Evolutionary conservation across 371 early-diverging fungal species (phyloP).

Genomic region (Dichotomocladium elegans): DNA sequence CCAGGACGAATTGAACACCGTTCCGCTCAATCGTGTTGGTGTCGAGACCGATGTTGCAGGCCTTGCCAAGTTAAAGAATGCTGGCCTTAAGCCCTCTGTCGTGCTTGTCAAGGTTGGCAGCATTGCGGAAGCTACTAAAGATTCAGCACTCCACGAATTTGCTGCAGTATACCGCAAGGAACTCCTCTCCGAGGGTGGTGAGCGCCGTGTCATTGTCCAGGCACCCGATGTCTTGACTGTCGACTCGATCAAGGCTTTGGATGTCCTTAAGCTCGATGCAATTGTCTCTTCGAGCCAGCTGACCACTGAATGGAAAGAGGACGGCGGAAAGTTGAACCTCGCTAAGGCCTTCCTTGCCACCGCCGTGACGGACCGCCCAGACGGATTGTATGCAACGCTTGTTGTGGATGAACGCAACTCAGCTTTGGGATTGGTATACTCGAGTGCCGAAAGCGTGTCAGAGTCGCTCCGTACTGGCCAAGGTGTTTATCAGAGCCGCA

Average conservation of each 20-base stretch:
- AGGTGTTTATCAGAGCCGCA: conserved; percentile 93
- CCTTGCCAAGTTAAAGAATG: not conserved
- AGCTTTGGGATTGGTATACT: conserved; percentile 92
- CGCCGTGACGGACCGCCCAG: conserved; percentile 78
- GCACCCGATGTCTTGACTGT: conserved; percentile 17
- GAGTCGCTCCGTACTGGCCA: conserved; percentile 75
- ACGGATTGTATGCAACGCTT: conserved; percentile 87
- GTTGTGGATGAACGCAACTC: conserved; percentile 87
- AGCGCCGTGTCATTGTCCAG: conserved; percentile 38
- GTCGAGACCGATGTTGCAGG: conserved; percentile 9
- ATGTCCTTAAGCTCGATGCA: conserved; percentile 35
- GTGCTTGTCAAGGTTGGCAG: not conserved
- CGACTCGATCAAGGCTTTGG: conserved; percentile 34
- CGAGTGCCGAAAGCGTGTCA: conserved; percentile 75
- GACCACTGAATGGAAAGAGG: conserved; percentile 20
- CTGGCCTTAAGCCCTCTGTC: not conserved
- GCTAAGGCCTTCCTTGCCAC: conserved; percentile 68
- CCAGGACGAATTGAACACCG: conserved; percentile 21
- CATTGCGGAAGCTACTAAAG: conserved; percentile 4
- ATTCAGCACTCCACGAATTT: conserved; percentile 14
- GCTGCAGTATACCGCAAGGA: conserved; percentile 13
- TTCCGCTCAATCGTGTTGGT: conserved; percentile 47
- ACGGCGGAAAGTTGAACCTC: conserved; percentile 50
- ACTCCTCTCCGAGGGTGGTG: conserved; percentile 40
- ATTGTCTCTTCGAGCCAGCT: conserved; percentile 30